Percentiles rank a stretch among this genome's conserved stretches.
Conservation (phyloP, 768 basidiomycete species). For the Naganishia vishniacii region DNA sequence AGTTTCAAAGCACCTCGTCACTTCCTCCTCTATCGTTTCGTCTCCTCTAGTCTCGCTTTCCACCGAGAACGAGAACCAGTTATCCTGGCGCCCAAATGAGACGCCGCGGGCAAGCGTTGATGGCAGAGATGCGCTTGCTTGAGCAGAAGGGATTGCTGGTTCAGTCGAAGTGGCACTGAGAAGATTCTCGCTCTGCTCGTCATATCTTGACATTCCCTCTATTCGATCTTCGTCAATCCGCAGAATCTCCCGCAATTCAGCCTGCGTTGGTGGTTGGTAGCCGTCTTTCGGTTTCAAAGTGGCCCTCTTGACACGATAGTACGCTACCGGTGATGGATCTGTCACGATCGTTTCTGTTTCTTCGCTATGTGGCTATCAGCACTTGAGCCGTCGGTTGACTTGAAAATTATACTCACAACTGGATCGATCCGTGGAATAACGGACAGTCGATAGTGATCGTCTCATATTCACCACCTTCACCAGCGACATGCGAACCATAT, state of each 20-base stretch:
- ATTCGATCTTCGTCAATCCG: slow-evolving; percentile 28
- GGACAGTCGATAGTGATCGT: slow-evolving; percentile 85
- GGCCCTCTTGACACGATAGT: slow-evolving; percentile 70
- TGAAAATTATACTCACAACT: slow-evolving; percentile 55
- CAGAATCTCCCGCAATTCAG: slow-evolving; percentile 37
- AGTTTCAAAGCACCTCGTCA: slow-evolving; percentile 61
- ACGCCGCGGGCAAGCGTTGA: not conserved
- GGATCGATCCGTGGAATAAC: slow-evolving; percentile 71
- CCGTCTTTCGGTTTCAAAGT: slow-evolving; percentile 57
- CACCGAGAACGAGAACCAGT: slow-evolving; percentile 66
- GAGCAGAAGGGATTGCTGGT: not conserved
- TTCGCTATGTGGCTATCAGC: slow-evolving; percentile 50
- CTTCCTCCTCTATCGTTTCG: slow-evolving; percentile 64
- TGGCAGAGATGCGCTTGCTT: too few relatives aligned
- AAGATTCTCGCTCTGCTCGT: slow-evolving; percentile 44
- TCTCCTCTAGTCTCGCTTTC: slow-evolving; percentile 53
- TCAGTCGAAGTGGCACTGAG: slow-evolving; percentile 9
- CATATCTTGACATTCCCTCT: slow-evolving; percentile 51
- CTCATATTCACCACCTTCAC: slow-evolving; percentile 98
- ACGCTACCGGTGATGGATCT: slow-evolving; percentile 71
- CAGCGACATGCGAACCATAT: slow-evolving; percentile 89
- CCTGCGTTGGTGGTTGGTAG: slow-evolving; percentile 8
- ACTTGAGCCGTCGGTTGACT: not conserved
- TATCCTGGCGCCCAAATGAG: slow-evolving; percentile 45
- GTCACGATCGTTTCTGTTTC: slow-evolving; percentile 65